phyloP scores from a whole-genome alignment of 805 yeast genomes.

The Cyberlindnera mrakii region DNA sequence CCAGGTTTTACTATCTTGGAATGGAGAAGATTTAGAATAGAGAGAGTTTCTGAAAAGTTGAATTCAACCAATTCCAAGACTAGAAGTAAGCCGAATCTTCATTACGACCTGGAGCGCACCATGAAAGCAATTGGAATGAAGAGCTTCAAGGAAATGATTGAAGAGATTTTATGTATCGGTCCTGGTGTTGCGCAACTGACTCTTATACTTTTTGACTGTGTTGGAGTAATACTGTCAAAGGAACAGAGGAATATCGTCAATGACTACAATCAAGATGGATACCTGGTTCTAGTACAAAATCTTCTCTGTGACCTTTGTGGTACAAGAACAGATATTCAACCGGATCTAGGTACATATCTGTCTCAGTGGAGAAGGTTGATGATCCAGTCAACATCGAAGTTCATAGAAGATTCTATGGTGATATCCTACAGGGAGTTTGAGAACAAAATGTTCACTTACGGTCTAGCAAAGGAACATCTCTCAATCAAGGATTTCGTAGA shows the following conservation, averaged over 20 bases:
- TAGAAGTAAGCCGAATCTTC: too few relatives aligned
- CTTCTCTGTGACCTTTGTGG: not conserved
- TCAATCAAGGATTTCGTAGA: not conserved
- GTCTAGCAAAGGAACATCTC: not conserved
- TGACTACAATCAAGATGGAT: not conserved
- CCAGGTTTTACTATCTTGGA: not conserved
- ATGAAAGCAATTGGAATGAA: constrained; percentile 1
- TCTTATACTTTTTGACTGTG: not conserved
- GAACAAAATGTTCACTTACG: constrained; percentile 1
- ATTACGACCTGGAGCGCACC: too few relatives aligned
- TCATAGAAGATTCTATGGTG: not conserved
- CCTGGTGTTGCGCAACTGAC: not conserved
- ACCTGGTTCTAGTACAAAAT: not conserved
- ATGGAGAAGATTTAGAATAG: not conserved
- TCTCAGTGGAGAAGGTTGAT: not conserved
- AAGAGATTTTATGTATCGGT: not conserved
- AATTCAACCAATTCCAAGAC: not conserved
- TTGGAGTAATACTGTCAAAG: not conserved
- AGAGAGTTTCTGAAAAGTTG: not conserved
- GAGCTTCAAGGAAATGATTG: not conserved
- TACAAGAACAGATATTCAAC: not conserved
- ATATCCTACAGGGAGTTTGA: constrained; percentile 3
- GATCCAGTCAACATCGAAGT: not conserved
- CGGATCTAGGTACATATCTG: not conserved
- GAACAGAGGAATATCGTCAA: not conserved